Evolutionary conservation across 306 rosid genomes (phyloP).

Genomic region (Dryas alaskensis): DNA sequence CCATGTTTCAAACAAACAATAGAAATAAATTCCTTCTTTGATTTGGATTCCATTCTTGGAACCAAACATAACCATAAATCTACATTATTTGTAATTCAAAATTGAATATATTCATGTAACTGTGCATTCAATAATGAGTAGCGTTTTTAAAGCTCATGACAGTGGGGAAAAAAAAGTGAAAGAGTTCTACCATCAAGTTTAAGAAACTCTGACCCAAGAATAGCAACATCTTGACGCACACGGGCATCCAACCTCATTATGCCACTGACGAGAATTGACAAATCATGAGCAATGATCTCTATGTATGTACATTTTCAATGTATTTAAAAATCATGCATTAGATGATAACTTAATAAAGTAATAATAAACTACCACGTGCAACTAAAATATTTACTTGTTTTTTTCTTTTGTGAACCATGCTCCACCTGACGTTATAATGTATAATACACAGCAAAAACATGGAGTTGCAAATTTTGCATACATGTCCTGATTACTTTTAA

Average conservation of each 20-base stretch:
- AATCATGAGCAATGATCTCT: constrained; percentile 28
- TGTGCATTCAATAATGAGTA: background rate
- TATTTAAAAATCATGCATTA: background rate
- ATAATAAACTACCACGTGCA: background rate
- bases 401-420: background rate
- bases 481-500: background rate
- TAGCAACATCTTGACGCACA: constrained; percentile 83
- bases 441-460: background rate
- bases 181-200: constrained; percentile 76
- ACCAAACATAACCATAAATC: background rate
- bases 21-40: background rate
- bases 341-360: background rate
- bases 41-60: background rate
- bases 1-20: background rate
- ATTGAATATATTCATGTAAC: background rate
- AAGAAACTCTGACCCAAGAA: constrained; percentile 81
- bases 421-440: constrained; percentile 3
- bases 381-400: background rate
- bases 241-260: constrained; percentile 87
- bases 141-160: constrained; percentile 9
- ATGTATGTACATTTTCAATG: background rate
- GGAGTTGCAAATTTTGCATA: background rate
- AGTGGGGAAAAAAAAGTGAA: constrained; percentile 8
- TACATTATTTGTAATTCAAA: background rate
- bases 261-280: constrained; percentile 55